phyloP scores from a whole-genome alignment of 1,284 basidiomycete species.

The Ustilago nuda region DNA sequence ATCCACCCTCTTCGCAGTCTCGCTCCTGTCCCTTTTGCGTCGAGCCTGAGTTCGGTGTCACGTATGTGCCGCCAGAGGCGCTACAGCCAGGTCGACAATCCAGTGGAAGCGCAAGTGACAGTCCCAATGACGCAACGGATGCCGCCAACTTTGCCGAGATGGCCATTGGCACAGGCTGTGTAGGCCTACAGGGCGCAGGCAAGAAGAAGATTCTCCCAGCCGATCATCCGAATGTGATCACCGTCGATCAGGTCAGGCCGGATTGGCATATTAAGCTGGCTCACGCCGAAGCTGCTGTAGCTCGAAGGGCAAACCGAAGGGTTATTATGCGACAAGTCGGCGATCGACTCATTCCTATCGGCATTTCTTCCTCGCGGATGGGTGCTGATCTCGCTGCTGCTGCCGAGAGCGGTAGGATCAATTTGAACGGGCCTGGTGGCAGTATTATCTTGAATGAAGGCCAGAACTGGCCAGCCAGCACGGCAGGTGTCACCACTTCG shows the following conservation, averaged over 20 bases:
- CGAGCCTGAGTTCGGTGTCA: conserved; percentile 93
- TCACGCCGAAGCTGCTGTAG: conserved; percentile 57
- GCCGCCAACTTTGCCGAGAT: conserved; percentile 55
- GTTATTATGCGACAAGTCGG: conserved; percentile 99
- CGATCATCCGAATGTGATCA: conserved; percentile 60
- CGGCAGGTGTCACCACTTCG: conserved; percentile 25
- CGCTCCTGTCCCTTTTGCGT: conserved; percentile 97
- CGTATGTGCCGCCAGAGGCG: conserved; percentile 85
- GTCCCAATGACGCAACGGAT: conserved; percentile 43
- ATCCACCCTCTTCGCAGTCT: conserved; percentile 60
- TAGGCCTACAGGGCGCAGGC: conserved; percentile 17
- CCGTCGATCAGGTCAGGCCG: conserved; percentile 64
- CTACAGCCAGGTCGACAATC: conserved; percentile 28
- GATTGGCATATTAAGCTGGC: conserved; percentile 64
- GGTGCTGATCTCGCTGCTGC: conserved; percentile 62
- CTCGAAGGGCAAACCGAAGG: conserved; percentile 80
- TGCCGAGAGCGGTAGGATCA: conserved; percentile 52
- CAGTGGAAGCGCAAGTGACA: conserved; percentile 24
- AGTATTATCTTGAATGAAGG: conserved; percentile 66
- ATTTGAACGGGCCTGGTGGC: conserved; percentile 63
- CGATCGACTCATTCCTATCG: conserved; percentile 94
- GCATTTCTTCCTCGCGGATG: conserved; percentile 78
- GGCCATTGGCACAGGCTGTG: conserved; percentile 55
- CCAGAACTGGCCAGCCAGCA: conserved; percentile 46
- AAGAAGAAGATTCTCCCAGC: conserved; percentile 53